These are phyloP conservation scores for Bassia scoparia DNA, from an alignment of 148 eudicot genomes.

Conservation along the genomic window DNA sequence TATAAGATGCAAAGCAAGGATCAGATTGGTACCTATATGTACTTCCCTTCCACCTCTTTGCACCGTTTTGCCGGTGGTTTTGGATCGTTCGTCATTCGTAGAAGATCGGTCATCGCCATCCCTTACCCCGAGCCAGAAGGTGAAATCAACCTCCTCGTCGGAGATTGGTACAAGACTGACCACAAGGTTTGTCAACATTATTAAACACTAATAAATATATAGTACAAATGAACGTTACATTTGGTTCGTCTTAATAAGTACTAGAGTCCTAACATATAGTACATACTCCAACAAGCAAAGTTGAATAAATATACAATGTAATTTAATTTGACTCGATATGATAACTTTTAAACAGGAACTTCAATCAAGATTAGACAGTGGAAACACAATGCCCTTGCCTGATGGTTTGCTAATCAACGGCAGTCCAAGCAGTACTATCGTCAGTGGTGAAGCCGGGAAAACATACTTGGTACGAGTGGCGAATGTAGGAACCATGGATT, in stretches of 20 bases:
- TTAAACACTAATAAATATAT: too few relatives aligned
- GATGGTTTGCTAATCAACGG: slow-evolving; percentile 77
- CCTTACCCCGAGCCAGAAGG: slow-evolving; percentile 59
- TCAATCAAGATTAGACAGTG: slow-evolving; percentile 45
- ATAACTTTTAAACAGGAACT: slow-evolving; percentile 36
- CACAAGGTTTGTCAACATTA: slow-evolving; percentile 47
- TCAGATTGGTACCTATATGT: slow-evolving; percentile 68
- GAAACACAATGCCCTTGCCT: slow-evolving; percentile 50
- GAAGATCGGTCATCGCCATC: slow-evolving; percentile 49
- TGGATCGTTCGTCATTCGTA: slow-evolving; percentile 55
- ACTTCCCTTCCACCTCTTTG: slow-evolving; percentile 75
- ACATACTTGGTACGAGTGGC: slow-evolving; percentile 69
- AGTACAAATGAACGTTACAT: too few relatives aligned
- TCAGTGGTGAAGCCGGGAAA: slow-evolving; percentile 46
- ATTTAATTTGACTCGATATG: background rate
- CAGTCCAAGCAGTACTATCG: slow-evolving; percentile 27
- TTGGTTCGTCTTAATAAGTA: too few relatives aligned
- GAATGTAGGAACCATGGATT: slow-evolving; percentile 54
- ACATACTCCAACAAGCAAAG: too few relatives aligned
- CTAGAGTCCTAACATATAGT: background rate
- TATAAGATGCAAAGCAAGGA: slow-evolving; percentile 83
- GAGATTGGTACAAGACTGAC: slow-evolving; percentile 74
- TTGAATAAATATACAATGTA: too few relatives aligned
- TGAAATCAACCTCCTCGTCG: slow-evolving; percentile 49
- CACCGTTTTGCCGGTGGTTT: slow-evolving; percentile 76